A percentile compares a stretch with the other conserved stretches of the same genome.
Evolutionary conservation across 129 eudicot species (phyloP).

Genomic region (Mikania micrantha): DNA sequence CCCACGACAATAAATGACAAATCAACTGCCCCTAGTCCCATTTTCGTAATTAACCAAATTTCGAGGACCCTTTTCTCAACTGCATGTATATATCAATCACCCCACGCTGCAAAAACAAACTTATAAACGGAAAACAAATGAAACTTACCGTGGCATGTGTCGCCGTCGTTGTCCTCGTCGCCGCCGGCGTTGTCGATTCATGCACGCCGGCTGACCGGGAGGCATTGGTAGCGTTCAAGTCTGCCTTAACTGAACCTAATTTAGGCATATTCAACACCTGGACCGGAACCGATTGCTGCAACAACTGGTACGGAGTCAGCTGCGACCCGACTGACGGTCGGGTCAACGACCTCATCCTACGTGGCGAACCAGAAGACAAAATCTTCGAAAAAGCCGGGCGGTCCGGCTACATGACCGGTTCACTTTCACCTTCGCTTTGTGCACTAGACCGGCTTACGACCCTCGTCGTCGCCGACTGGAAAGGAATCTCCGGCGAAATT

Average conservation of each 20-base stretch:
- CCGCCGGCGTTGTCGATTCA: conserved; percentile 26
- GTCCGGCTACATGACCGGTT: conserved; percentile 84
- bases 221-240: conserved; percentile 46
- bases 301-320: conserved; percentile 74
- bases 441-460: conserved; percentile 65
- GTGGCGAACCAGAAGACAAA: conserved; percentile 86
- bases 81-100: conserved; percentile 15
- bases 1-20: conserved; percentile 29
- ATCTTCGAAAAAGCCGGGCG: conserved; percentile 64
- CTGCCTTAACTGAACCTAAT: conserved; percentile 56
- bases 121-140: not conserved
- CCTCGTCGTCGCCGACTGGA: conserved; percentile 84
- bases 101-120: not conserved
- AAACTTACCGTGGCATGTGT: not conserved
- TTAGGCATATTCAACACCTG: conserved; percentile 65
- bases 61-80: not conserved
- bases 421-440: conserved; percentile 60
- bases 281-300: conserved; percentile 68
- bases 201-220: conserved; percentile 76
- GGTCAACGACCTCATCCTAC: conserved; percentile 62
- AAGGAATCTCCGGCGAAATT: conserved; percentile 67
- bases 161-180: conserved; percentile 3
- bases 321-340: conserved; percentile 77
- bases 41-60: conserved; percentile 13
- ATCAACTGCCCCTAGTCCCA: conserved; percentile 26